Conservation (phyloP, 2,329 filamentous ascomycete species). For the Penicillium sp. region DNA sequence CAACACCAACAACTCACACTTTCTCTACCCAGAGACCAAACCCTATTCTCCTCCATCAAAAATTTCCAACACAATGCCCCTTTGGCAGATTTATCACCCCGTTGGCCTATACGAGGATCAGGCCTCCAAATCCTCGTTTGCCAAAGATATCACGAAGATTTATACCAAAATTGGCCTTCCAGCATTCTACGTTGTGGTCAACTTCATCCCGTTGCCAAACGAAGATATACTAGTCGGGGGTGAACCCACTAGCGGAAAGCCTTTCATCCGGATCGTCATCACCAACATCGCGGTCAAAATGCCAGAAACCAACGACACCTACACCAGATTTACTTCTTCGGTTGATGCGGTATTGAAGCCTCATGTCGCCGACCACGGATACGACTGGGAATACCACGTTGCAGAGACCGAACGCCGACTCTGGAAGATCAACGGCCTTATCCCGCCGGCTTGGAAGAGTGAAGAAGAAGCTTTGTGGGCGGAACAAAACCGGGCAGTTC, state of each 20-base stretch:
- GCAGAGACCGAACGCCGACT: constrained; percentile 21
- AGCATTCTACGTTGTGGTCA: constrained; percentile 32
- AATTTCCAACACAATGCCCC: constrained; percentile 12
- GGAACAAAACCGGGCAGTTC: constrained; percentile 11
- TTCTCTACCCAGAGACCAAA: background rate
- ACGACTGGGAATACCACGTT: constrained; percentile 26
- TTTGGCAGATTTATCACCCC: constrained; percentile 26
- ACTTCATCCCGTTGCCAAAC: constrained; percentile 23
- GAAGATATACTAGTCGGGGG: constrained; percentile 15
- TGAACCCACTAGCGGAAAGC: background rate
- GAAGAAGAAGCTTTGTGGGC: constrained; percentile 15
- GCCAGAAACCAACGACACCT: constrained; percentile 7
- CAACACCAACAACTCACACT: background rate
- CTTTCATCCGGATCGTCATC: constrained; percentile 24
- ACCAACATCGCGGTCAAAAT: constrained; percentile 19
- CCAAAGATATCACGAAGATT: constrained; percentile 27
- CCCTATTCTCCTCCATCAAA: background rate
- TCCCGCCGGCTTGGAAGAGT: constrained; percentile 20
- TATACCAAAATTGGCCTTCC: constrained; percentile 27
- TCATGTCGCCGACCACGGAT: constrained; percentile 19
- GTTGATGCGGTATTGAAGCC: constrained; percentile 20
- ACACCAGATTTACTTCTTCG: constrained; percentile 4
- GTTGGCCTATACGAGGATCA: constrained; percentile 11
- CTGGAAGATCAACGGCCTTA: constrained; percentile 27
- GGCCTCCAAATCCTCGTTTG: constrained; percentile 18